Evolutionary conservation across 2,329 filamentous ascomycete species (phyloP), one percentile per base, ranked within the genome.

Genomic region (Aaosphaeria arxii): DNA sequence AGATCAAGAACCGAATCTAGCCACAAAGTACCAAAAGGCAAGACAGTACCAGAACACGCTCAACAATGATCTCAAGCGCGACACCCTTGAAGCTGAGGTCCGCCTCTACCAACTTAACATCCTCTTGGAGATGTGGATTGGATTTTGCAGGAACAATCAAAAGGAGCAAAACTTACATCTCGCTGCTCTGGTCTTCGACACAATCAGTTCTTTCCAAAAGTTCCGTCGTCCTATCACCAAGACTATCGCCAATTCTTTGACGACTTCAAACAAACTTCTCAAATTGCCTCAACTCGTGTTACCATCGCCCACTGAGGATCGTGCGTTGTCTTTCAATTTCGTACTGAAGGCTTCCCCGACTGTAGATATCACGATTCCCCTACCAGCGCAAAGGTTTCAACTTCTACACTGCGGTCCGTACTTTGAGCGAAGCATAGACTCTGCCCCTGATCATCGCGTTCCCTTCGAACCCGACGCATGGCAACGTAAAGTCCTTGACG

Each of bases 391-490:
- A 6, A 77, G 85, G 13, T 88, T 91, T 51, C 87, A 91, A 59
- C 72, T 91, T 7, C 67, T 81, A 6, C 74, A 87, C 60, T 86
- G 82, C 43, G 87, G 87, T 0, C 87, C 87, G 0, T 90, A 87
- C 59, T 78, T 91, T 67, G 87, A 91, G 57, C 77, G 87, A n/a
- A 84, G 79, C 55, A 86, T 90, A 58, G 85, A 88, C 58, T 84
- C 87, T 0, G 74, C 74, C 9, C 78, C 82, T 0, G 88, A 91
- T 62, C 53, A 74, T n/a, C 80, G 88, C 50, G 87, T 89, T 0
- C 77, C 78, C 1, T 92, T 92, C 61, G 71, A 84, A 4, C 88
- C 88, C 1, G 88, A 92, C 71, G 81, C 79, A 3, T 92, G 88
- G 88, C 88, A 92, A 67, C 74, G 85, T 47, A 75, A 82, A 35